Base-by-base conservation (phyloP, 2,329 filamentous ascomycete species). In the Penicillium sclerotiorum region DNA sequence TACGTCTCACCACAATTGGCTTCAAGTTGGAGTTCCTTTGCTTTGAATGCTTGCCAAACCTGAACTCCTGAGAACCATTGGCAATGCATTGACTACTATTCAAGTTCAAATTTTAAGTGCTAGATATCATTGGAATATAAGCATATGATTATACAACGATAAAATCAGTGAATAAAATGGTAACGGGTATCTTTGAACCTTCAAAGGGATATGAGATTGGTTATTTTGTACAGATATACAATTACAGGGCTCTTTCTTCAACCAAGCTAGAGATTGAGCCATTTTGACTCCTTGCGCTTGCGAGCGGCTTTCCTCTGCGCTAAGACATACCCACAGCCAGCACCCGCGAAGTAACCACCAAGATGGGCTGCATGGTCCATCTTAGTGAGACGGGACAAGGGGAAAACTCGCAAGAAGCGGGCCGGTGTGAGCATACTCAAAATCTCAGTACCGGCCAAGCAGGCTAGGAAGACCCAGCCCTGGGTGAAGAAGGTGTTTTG, bases 281-380 rank as follows among this genome's bases (percentile, higher is more conserved):
- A 60, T 20, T 45, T 49, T 12, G 50, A 51, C 35, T 58, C 37
- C 21, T 27, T 27, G 8, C 28, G n/a, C 17, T 36, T 17, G 15
- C 33, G n/a, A 18, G 33, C 15, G n/a, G 11, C 25, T 18, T 20
- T 42, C 17, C 17, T 43, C 13, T 43, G 27, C 3, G 27, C 21
- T 12, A 43, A 18, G 17, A 32, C 17, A 21, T 43, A 43, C 21
- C 40, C 40, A 43, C 40, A 43, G 8, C 40, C 28, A 43, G 40
- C 59, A 35, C 74, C 74, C 5, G 65, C 58, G 5, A 70, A 54
- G 51, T 73, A 73, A 1, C 74, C 74, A 21, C 71, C 71, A 27
- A 76, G 57, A 60, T 77, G 74, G 12, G 73, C 71, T 46, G 65
- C 69, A 45, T 74, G 63, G 49, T 76, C 73, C 50, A 75, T 65